Base-by-base conservation (phyloP, 768 basidiomycete species). In the Amanita pallidorosea region DNA sequence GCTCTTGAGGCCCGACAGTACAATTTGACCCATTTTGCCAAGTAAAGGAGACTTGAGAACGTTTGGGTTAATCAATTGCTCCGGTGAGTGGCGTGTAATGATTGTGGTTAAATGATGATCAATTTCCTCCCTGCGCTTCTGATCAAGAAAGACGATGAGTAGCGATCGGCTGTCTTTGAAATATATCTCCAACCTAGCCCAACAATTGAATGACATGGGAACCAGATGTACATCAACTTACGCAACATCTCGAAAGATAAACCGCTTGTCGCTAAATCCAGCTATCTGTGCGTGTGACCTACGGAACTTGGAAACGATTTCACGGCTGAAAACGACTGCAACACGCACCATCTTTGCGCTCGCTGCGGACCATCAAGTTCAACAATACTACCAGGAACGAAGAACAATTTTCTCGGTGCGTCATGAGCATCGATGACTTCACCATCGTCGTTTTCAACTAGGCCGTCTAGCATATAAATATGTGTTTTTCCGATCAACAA, bases 221-320 rank as follows among this genome's bases (percentile, higher is more conserved):
- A 33, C 8, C 17, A 8, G 8, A 36, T 23, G 34, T 36, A 45
- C 51, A n/a, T 42, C 31, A 37, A 70, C 88, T 70, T 60, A 91
- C 88, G 82, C 92, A 12, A 95, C 89, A 60, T 95, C 91, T 20
- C 90, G 80, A 66, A 97, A 95, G 17, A 96, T 67, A 67, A 90
- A 95, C 1, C 81, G 81, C 51, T 88, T 81, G 63, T 88, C 83
- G 50, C 88, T 85, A 59, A 78, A 87, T 13, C 79, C 80, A 18
- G 80, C 74, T 34, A 97, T 73, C 61, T 93, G 86, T 13, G 79
- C 77, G 56, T 89, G 88, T 1, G 79, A 65, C 91, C 91, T 93
- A 52, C 23, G 7, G 18, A 9, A 11, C 27, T 53, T 22, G 56
- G 41, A 47, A 54, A 25, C 51, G 17, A 13, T 40, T 49, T 9